phyloP scores from a whole-genome alignment of 768 basidiomycete genomes.

The Russula earlei region DNA sequence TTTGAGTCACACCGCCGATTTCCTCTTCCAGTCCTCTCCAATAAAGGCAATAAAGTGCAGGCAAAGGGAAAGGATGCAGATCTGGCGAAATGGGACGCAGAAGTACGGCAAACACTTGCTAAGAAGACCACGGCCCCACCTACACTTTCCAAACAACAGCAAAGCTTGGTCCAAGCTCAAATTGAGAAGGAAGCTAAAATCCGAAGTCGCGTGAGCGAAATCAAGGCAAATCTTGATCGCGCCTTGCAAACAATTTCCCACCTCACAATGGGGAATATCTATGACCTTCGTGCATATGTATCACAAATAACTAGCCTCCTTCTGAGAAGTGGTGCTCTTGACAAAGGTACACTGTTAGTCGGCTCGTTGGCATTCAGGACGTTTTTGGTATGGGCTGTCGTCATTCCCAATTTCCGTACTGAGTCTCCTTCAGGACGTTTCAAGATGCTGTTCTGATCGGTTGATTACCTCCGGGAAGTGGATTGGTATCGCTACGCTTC shows the following conservation, averaged over 20 bases:
- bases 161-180: constrained; percentile 75
- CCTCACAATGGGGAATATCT: constrained; percentile 41
- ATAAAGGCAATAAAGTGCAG: constrained; percentile 41
- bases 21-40: constrained; percentile 45
- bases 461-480: constrained; percentile 58
- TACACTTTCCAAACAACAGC: constrained; percentile 74
- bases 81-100: constrained; percentile 91
- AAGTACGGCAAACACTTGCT: constrained; percentile 77
- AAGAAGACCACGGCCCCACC: constrained; percentile 43
- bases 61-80: constrained; percentile 83
- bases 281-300: constrained; percentile 49
- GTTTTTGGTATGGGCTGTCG: constrained; percentile 51
- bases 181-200: constrained; percentile 68
- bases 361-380: constrained; percentile 58
- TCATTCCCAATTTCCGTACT: neutral
- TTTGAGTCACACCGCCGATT: neutral
- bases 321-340: constrained; percentile 50
- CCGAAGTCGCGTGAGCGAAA: constrained; percentile 44
- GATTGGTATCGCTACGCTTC: constrained; percentile 77
- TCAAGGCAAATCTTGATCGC: constrained; percentile 49
- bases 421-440: constrained; percentile 42
- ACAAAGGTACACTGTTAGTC: constrained; percentile 51
- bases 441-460: constrained; percentile 63
- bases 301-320: constrained; percentile 50
- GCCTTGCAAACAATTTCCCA: constrained; percentile 64